These are phyloP conservation scores for Sporothrix pseudoabietina DNA, from an alignment of 2,329 filamentous ascomycete species.

Conservation along the genomic window DNA sequence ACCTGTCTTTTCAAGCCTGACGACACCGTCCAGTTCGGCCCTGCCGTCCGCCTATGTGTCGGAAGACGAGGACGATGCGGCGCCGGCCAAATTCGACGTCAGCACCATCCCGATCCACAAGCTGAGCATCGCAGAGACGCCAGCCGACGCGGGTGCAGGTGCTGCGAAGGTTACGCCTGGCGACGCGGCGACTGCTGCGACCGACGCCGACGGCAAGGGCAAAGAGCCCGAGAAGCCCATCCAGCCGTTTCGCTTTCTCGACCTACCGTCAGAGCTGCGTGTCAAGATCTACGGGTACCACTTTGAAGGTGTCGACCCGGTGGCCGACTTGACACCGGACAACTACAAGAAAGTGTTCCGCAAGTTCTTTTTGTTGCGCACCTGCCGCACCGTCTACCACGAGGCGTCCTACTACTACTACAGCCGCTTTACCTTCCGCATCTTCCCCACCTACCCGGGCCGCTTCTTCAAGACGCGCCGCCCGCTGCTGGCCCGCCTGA, in stretches of 20 bases:
- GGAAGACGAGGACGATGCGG: constrained; percentile 45
- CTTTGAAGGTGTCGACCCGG: constrained; percentile 56
- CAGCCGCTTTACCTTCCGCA: constrained; percentile 60
- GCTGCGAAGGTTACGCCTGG: background rate
- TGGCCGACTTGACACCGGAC: constrained; percentile 67
- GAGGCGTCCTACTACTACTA: constrained; percentile 70
- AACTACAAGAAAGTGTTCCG: constrained; percentile 65
- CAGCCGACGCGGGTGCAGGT: background rate
- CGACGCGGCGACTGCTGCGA: background rate
- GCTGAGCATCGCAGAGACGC: constrained; percentile 47
- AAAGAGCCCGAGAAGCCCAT: constrained; percentile 32
- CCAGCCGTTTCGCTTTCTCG: constrained; percentile 64
- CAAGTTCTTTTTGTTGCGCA: constrained; percentile 62
- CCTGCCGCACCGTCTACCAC: constrained; percentile 60
- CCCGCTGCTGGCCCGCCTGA: constrained; percentile 68
- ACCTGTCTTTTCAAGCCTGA: constrained; percentile 41
- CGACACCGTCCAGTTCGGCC: constrained; percentile 45
- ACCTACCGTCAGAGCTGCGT: constrained; percentile 69
- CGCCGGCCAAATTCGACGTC: constrained; percentile 40
- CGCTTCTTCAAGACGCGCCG: constrained; percentile 73
- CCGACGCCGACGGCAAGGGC: background rate
- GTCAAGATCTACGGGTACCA: constrained; percentile 67
- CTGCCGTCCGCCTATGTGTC: constrained; percentile 45
- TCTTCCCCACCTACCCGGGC: constrained; percentile 67
- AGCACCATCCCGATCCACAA: constrained; percentile 45